Conservation (phyloP, 108 stramenopile genomes). For the Mayamaea pseudoterrestris region DNA sequence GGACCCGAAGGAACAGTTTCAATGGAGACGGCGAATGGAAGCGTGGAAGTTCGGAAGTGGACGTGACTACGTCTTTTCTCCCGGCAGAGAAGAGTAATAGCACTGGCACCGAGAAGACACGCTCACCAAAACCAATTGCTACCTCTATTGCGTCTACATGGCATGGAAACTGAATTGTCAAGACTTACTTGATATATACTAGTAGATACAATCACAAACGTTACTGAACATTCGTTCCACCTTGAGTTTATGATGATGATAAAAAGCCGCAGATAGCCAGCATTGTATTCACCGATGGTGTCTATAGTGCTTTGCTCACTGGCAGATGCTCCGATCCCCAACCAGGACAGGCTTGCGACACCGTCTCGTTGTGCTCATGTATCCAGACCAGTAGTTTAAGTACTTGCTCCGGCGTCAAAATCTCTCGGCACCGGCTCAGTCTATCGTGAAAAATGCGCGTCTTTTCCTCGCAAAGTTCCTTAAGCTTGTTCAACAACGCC, state of each 20-base stretch:
- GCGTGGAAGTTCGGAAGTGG: constrained; percentile 80
- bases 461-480: constrained; percentile 49
- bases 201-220: too few species aligned
- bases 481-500: constrained; percentile 35
- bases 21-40: constrained; percentile 37
- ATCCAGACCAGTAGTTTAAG: constrained; percentile 75
- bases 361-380: constrained; percentile 27
- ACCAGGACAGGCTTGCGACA: constrained; percentile 51
- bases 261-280: too few species aligned
- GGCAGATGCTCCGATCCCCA: constrained; percentile 38
- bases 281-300: too few species aligned
- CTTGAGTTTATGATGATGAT: too few species aligned
- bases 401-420: constrained; percentile 59
- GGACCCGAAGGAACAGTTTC: constrained; percentile 23
- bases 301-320: too few species aligned
- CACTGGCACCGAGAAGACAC: too few species aligned
- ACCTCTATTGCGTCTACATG: too few species aligned
- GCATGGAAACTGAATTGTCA: too few species aligned
- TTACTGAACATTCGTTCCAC: too few species aligned
- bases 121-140: too few species aligned
- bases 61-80: constrained; percentile 69
- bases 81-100: too few species aligned
- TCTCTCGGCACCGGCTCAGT: constrained; percentile 63
- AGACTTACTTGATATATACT: too few species aligned
- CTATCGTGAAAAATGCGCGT: constrained; percentile 61